These are phyloP conservation scores for Aciculoconidium aculeatum DNA, from an alignment of 805 yeast genomes.

Conservation along the genomic window DNA sequence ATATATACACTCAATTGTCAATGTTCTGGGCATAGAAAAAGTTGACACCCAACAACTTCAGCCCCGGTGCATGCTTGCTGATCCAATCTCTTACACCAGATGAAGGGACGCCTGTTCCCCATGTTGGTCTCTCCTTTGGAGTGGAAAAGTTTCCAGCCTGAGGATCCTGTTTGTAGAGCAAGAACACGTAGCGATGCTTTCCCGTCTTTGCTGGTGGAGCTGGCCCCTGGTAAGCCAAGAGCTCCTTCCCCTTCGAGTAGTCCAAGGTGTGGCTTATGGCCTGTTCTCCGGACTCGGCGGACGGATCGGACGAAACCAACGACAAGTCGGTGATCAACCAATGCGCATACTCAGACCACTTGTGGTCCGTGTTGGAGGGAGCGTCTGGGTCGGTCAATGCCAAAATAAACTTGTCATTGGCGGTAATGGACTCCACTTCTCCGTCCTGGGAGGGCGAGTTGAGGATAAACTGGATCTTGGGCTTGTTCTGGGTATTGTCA, in stretches of 20 bases:
- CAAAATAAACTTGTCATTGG: conserved; percentile 57
- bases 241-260: conserved; percentile 29
- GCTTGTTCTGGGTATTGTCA: conserved; percentile 61
- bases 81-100: conserved; percentile 77
- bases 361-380: conserved; percentile 74
- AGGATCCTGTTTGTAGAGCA: conserved; percentile 64
- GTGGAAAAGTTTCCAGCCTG: conserved; percentile 34
- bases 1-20: conserved; percentile 10
- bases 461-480: conserved; percentile 61
- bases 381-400: conserved; percentile 94
- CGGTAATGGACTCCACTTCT: conserved; percentile 32
- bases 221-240: conserved; percentile 69
- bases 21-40: conserved; percentile 76
- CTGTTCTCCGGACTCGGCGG: conserved; percentile 23
- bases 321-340: conserved; percentile 55
- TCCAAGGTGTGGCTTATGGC: conserved; percentile 24
- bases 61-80: conserved; percentile 46
- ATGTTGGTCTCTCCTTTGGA: conserved; percentile 54
- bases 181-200: conserved; percentile 78
- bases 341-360: conserved; percentile 86
- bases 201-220: conserved; percentile 89
- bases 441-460: conserved; percentile 40
- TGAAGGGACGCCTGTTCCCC: conserved; percentile 86
- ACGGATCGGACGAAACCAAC: conserved; percentile 29
- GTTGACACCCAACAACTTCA: conserved; percentile 65